These are phyloP conservation scores for Saccharomyces hybrid DNA, from an alignment of 1,139 yeast genomes.

Conservation along the genomic window DNA sequence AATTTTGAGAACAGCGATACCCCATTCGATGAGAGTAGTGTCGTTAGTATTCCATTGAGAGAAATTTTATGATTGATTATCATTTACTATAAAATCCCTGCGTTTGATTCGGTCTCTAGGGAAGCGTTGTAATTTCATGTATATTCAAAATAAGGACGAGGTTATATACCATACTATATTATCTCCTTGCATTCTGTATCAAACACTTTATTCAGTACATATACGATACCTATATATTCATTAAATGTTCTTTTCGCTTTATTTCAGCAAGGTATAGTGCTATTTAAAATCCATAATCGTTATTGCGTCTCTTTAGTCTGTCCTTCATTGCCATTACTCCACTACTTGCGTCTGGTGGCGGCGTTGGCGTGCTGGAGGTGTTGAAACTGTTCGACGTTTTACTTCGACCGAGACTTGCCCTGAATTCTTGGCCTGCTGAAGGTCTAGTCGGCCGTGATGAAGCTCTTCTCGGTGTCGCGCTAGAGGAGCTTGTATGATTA, in stretches of 20 bases:
- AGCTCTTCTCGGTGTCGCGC: neutral
- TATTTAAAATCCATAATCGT: neutral
- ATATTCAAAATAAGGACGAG: neutral
- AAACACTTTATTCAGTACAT: neutral
- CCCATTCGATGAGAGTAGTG: neutral
- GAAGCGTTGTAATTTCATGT: neutral
- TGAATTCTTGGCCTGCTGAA: slow-evolving; percentile 2
- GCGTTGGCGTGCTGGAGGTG: neutral
- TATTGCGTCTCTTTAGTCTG: neutral
- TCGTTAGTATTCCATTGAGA: slow-evolving; percentile 4
- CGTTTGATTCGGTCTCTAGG: neutral
- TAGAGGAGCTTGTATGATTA: slow-evolving; percentile 2
- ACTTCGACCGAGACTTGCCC: neutral
- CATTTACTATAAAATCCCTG: neutral
- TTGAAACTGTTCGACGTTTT: neutral
- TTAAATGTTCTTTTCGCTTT: slow-evolving; percentile 1
- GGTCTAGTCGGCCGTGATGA: neutral
- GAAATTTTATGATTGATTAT: slow-evolving; percentile 5
- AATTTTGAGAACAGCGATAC: slow-evolving; percentile 19
- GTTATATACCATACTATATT: neutral
- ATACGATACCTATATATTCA: slow-evolving; percentile 1
- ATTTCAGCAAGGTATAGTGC: neutral
- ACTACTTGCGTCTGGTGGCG: neutral
- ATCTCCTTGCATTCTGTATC: neutral
- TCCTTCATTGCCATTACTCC: neutral